Evolutionary conservation across 176 grass and related monocot species (phyloP).

Genomic region (Secale cereale): DNA sequence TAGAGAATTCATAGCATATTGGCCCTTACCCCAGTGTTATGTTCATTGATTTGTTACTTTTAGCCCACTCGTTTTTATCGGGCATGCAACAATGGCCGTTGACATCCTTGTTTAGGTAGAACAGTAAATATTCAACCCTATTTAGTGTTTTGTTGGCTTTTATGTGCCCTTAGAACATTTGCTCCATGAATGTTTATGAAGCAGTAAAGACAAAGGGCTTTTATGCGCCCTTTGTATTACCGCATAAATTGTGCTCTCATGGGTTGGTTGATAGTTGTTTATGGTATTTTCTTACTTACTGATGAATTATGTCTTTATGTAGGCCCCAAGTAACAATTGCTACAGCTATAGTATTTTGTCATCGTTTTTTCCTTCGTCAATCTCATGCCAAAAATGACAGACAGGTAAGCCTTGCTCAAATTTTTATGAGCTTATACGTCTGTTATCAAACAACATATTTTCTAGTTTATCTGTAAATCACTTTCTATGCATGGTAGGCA

Average conservation of each 20-base stretch:
- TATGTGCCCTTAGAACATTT: neutral
- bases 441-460: neutral
- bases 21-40: neutral
- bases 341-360: conserved; percentile 86
- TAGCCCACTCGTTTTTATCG: neutral
- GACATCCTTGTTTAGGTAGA: neutral
- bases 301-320: conserved; percentile 15
- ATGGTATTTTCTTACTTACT: neutral
- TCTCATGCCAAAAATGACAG: conserved; percentile 86
- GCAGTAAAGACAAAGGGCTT: neutral
- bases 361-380: conserved; percentile 88
- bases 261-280: conserved; percentile 1
- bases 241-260: neutral
- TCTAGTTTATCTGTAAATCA: neutral
- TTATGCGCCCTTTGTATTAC: neutral
- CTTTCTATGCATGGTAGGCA: neutral
- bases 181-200: neutral
- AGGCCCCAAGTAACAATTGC: conserved; percentile 89
- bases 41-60: conserved; percentile 6
- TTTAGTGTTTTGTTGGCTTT: neutral
- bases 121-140: neutral
- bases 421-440: neutral
- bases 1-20: neutral
- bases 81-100: neutral
- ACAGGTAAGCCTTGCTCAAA: conserved; percentile 56